Percentiles rank a stretch among this genome's conserved stretches.
Evolutionary conservation across 768 basidiomycete genomes (phyloP).

Genomic region (Galerina sulciceps): DNA sequence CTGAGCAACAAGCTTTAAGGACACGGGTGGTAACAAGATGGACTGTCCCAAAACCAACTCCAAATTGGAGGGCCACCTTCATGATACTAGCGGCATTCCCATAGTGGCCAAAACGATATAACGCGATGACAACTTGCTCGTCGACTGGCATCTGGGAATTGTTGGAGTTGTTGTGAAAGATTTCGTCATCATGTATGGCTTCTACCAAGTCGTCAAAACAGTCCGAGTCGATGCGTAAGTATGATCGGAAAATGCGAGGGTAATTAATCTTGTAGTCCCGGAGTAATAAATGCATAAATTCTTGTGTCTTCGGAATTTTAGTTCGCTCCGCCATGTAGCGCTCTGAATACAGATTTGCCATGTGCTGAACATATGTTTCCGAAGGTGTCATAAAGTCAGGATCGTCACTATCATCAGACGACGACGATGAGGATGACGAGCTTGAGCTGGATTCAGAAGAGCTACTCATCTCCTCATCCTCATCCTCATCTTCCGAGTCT

Average conservation of each 20-base stretch:
- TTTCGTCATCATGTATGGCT: background rate
- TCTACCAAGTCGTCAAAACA: too few relatives aligned
- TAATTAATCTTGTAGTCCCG: background rate
- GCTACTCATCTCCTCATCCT: background rate
- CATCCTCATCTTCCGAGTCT: background rate
- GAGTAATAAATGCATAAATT: background rate
- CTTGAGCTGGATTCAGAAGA: background rate
- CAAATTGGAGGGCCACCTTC: too few relatives aligned
- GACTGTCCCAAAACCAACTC: slow-evolving; percentile 37
- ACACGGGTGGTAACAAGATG: slow-evolving; percentile 26
- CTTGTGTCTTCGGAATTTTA: too few relatives aligned
- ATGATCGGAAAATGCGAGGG: background rate
- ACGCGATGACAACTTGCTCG: slow-evolving; percentile 14
- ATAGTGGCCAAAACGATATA: slow-evolving; percentile 41
- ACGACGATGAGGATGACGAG: too few relatives aligned
- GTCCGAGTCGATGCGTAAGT: too few relatives aligned
- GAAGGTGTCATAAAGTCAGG: too few relatives aligned
- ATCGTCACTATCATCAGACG: too few relatives aligned
- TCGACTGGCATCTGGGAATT: slow-evolving; percentile 9
- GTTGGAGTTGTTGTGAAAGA: slow-evolving; percentile 10
- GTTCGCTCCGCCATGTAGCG: too few relatives aligned
- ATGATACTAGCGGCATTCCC: slow-evolving; percentile 41
- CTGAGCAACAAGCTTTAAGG: slow-evolving; percentile 26
- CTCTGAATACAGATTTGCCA: too few relatives aligned
- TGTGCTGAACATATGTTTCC: too few relatives aligned